Conservation (phyloP, 345 rosid species). For the Eucalyptus urophylla region DNA sequence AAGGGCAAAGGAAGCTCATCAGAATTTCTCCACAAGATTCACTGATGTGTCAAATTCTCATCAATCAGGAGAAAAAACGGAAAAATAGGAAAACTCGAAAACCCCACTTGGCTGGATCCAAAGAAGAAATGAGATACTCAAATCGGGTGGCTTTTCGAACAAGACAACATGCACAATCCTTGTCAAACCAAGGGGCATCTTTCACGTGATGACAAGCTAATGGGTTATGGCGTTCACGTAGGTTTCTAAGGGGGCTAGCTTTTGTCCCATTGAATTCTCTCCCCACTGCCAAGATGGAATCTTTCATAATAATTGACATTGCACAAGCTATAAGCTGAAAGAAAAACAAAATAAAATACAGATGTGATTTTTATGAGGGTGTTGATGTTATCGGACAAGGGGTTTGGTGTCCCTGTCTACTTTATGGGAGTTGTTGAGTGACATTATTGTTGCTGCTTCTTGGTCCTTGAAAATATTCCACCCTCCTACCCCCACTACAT, state of each 20-base stretch:
- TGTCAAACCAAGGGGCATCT: conserved; percentile 1
- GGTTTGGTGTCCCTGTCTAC: background rate
- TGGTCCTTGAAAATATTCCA: background rate
- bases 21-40: background rate
- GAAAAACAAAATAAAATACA: background rate
- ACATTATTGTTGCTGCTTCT: background rate
- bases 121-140: background rate
- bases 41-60: background rate
- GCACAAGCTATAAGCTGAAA: background rate
- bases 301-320: background rate
- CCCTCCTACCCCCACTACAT: background rate
- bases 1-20: background rate
- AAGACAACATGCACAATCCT: background rate
- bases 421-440: background rate
- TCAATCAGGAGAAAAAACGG: background rate
- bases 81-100: background rate
- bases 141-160: background rate
- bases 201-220: background rate
- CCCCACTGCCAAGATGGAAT: background rate
- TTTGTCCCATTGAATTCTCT: background rate
- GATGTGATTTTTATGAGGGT: background rate
- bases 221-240: background rate
- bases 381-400: background rate
- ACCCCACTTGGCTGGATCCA: background rate
- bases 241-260: background rate